Evolutionary conservation across 2,329 filamentous ascomycete genomes (phyloP).

Genomic region (Aspergillus fructus): DNA sequence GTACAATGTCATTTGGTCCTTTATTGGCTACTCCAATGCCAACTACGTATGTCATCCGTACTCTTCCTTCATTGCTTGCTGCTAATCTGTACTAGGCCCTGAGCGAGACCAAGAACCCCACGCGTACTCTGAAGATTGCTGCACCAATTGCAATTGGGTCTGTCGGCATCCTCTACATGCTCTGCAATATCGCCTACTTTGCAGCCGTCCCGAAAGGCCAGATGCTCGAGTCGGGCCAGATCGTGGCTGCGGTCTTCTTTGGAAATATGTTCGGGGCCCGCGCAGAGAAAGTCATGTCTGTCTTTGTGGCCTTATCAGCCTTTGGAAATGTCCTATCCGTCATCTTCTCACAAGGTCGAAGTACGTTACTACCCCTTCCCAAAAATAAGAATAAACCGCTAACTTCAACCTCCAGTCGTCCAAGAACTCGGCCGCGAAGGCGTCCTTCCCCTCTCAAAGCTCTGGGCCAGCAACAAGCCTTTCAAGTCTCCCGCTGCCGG

Average conservation of each 20-base stretch:
- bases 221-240: constrained; percentile 53
- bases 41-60: constrained; percentile 53
- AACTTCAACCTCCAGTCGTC: constrained; percentile 27
- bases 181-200: constrained; percentile 61
- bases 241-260: constrained; percentile 60
- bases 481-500: constrained; percentile 63
- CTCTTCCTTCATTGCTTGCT: neutral
- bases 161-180: constrained; percentile 57
- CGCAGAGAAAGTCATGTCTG: constrained; percentile 58
- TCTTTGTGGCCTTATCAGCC: constrained; percentile 59
- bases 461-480: constrained; percentile 69
- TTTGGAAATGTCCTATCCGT: constrained; percentile 63
- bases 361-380: constrained; percentile 21
- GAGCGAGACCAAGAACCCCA: constrained; percentile 57
- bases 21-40: constrained; percentile 60
- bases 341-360: constrained; percentile 49
- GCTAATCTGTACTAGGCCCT: constrained; percentile 38
- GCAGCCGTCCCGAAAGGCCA: constrained; percentile 58
- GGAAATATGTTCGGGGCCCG: constrained; percentile 58
- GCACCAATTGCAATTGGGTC: constrained; percentile 55
- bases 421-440: constrained; percentile 69
- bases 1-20: constrained; percentile 63
- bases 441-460: constrained; percentile 62
- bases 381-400: constrained; percentile 1
- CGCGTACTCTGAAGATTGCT: constrained; percentile 58